Percentiles rank a stretch among this genome's conserved stretches.
Conservation (phyloP, 768 basidiomycete genomes). For the Tricholoma hemisulphureum region DNA sequence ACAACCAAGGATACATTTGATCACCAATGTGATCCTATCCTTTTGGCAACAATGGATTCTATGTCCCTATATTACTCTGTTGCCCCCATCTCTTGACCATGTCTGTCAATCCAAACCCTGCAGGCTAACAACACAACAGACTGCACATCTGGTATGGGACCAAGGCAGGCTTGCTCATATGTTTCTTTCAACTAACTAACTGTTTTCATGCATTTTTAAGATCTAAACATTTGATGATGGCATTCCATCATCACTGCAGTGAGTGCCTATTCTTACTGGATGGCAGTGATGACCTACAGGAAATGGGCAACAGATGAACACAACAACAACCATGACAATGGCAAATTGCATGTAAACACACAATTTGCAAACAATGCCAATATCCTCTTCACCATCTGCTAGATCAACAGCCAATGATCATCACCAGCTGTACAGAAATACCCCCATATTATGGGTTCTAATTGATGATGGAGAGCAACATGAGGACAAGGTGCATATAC, state of each 20-base stretch:
- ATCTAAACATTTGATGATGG: not conserved
- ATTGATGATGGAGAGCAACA: not conserved
- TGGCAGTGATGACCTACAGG: not conserved
- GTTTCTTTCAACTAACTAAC: not conserved
- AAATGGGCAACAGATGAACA: not conserved
- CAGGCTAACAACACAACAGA: too few species aligned
- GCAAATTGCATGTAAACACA: not conserved
- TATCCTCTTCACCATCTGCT: too few species aligned
- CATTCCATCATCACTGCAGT: not conserved
- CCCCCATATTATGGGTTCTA: not conserved
- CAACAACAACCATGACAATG: not conserved
- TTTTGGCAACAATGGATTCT: too few species aligned
- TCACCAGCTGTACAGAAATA: not conserved
- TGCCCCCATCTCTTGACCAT: not conserved
- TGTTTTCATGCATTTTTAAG: not conserved
- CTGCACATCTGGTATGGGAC: not conserved
- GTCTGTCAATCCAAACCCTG: too few species aligned
- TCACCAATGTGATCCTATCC: too few species aligned
- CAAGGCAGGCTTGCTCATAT: not conserved
- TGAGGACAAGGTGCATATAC: not conserved
- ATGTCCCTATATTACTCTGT: not conserved
- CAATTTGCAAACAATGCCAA: not conserved
- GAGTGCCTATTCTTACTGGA: not conserved
- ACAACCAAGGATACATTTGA: too few species aligned
- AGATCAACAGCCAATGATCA: too few species aligned